Conservation (phyloP, 805 yeast genomes). For the Wickerhamomyces mucosus region DNA sequence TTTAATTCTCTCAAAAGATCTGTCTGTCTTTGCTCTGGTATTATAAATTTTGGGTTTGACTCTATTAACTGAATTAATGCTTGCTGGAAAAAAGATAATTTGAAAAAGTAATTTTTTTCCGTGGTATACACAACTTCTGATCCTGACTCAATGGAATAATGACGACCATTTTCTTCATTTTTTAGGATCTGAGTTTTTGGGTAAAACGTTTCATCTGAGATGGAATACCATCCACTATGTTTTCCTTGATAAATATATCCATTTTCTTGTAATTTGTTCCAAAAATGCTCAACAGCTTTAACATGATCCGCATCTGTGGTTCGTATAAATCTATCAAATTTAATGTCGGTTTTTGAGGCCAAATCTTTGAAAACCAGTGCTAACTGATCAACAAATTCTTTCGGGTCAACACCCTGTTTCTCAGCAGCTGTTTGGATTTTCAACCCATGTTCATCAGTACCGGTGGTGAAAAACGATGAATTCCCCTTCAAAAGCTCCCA, state of each 20-base stretch:
- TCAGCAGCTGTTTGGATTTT: constrained; percentile 86
- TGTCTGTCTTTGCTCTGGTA: constrained; percentile 48
- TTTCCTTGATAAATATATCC: constrained; percentile 73
- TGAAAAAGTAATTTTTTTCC: constrained; percentile 85
- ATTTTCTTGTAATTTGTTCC: constrained; percentile 50
- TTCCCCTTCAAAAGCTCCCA: constrained; percentile 49
- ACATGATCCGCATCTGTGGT: constrained; percentile 84
- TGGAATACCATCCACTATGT: constrained; percentile 91
- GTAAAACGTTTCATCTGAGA: constrained; percentile 91
- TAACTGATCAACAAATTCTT: constrained; percentile 62
- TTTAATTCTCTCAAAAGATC: constrained; percentile 53
- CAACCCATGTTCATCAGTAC: constrained; percentile 95
- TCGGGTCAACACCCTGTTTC: constrained; percentile 42
- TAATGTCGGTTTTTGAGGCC: constrained; percentile 47
- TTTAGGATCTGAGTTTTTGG: constrained; percentile 62
- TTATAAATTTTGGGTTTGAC: constrained; percentile 47
- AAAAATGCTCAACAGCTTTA: constrained; percentile 52
- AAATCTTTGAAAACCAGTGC: constrained; percentile 54
- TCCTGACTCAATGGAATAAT: constrained; percentile 57
- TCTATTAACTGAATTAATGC: constrained; percentile 40
- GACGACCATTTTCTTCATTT: constrained; percentile 24
- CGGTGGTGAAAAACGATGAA: constrained; percentile 60
- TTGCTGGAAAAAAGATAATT: constrained; percentile 50
- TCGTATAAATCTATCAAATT: constrained; percentile 71
- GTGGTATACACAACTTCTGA: constrained; percentile 65